These are phyloP conservation scores for Coemansia biformis DNA, from an alignment of 192 early-diverging fungal species.

Conservation along the genomic window DNA sequence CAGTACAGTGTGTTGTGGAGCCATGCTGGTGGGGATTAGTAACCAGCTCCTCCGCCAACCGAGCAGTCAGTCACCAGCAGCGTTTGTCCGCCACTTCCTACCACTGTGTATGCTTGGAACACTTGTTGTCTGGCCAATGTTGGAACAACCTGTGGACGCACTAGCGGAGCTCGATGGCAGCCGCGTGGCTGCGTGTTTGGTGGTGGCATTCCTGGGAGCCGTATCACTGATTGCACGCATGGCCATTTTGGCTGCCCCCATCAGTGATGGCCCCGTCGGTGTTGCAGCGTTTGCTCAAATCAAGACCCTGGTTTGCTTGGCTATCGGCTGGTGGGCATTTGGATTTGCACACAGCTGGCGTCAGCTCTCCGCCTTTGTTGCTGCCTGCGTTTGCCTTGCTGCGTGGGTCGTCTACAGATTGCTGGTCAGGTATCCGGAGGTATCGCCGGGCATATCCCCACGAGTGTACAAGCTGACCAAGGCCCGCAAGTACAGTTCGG, in stretches of 20 bases:
- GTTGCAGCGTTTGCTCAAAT: conserved; percentile 17
- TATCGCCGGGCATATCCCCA: not conserved
- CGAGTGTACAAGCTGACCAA: not conserved
- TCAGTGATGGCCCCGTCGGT: conserved; percentile 22
- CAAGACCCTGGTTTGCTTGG: conserved; percentile 20
- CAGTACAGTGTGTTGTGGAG: conserved; percentile 4
- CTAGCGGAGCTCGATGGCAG: conserved; percentile 9
- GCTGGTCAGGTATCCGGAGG: not conserved
- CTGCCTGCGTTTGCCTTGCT: not conserved
- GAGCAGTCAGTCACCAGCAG: conserved; percentile 10
- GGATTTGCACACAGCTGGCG: conserved; percentile 14
- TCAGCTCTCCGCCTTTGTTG: conserved; percentile 18
- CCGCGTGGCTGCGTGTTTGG: conserved; percentile 6
- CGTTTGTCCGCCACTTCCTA: conserved; percentile 30
- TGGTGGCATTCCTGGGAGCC: conserved; percentile 21
- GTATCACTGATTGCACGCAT: conserved; percentile 11
- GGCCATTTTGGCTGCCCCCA: conserved; percentile 13
- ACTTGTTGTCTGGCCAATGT: conserved; percentile 35
- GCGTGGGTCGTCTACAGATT: conserved; percentile 4
- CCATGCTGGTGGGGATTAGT: conserved; percentile 8
- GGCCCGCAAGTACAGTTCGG: conserved; percentile 1
- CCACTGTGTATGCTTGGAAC: conserved; percentile 25
- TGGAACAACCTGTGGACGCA: conserved; percentile 18
- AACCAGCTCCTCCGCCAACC: conserved; percentile 1
- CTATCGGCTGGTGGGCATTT: conserved; percentile 41